These are phyloP conservation scores for Aspergillus versicolor DNA, from an alignment of 2,329 filamentous ascomycete genomes.

Conservation along the genomic window DNA sequence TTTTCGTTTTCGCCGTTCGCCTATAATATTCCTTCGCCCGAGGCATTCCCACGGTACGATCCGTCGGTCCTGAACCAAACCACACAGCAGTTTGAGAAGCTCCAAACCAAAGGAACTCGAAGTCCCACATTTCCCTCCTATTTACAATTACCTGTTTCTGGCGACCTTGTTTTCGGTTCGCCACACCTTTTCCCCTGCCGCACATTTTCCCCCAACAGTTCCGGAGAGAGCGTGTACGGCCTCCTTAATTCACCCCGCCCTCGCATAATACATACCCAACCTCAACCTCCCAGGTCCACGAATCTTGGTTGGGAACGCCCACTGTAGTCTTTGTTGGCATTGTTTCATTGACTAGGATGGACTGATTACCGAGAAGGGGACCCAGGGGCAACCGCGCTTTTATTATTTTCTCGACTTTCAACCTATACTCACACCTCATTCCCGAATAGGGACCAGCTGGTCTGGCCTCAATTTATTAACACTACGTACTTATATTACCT, in stretches of 20 bases:
- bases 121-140: slow-evolving; percentile 25
- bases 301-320: slow-evolving; percentile 4
- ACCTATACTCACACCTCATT: slow-evolving; percentile 3
- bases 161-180: slow-evolving; percentile 16
- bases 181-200: slow-evolving; percentile 18
- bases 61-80: slow-evolving; percentile 17
- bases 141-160: slow-evolving; percentile 38
- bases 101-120: slow-evolving; percentile 4
- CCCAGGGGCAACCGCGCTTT: slow-evolving; percentile 17
- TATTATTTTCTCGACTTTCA: slow-evolving; percentile 10
- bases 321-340: slow-evolving; percentile 12
- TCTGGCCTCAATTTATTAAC: slow-evolving; percentile 28
- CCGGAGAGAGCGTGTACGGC: slow-evolving; percentile 1
- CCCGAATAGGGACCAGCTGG: slow-evolving; percentile 31
- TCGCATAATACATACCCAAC: slow-evolving; percentile 13
- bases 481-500: slow-evolving; percentile 11
- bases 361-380: slow-evolving; percentile 23
- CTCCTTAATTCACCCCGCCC: slow-evolving; percentile 10
- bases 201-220: slow-evolving; percentile 4
- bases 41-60: slow-evolving; percentile 22
- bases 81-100: slow-evolving; percentile 12
- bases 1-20: neutral
- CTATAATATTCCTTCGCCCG: slow-evolving; percentile 9
- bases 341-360: slow-evolving; percentile 28
- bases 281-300: slow-evolving; percentile 6